Conservation (phyloP, 2,329 filamentous ascomycete species). For the Colletotrichum phormii region DNA sequence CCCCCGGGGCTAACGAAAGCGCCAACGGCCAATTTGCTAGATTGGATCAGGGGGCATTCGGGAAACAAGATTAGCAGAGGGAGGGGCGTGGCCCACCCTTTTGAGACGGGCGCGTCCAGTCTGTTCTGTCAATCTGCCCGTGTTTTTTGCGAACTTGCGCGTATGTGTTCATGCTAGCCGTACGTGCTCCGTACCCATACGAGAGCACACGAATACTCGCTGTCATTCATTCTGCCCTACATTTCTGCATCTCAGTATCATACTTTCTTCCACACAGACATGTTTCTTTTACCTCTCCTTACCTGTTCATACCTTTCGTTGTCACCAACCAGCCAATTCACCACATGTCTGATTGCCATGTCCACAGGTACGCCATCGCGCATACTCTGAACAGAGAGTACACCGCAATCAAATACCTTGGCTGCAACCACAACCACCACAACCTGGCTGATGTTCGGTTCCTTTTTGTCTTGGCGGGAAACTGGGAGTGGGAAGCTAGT, state of each 20-base stretch:
- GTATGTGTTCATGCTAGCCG: not conserved
- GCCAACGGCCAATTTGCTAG: constrained; percentile 21
- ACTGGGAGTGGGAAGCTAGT: not conserved
- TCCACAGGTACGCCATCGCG: not conserved
- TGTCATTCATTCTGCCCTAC: not conserved
- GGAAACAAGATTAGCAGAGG: constrained; percentile 17
- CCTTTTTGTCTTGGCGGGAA: not conserved
- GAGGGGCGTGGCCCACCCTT: not conserved
- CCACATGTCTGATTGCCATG: not conserved
- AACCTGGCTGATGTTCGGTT: not conserved
- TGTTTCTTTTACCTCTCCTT: too few relatives aligned
- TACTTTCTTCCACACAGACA: too few relatives aligned
- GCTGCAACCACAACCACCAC: too few relatives aligned
- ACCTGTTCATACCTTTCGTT: not conserved
- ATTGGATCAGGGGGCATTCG: constrained; percentile 17
- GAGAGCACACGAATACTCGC: too few relatives aligned
- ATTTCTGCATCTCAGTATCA: not conserved
- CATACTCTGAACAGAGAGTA: not conserved
- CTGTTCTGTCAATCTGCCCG: not conserved
- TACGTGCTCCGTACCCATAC: too few relatives aligned
- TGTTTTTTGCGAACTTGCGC: not conserved
- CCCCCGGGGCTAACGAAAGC: constrained; percentile 25
- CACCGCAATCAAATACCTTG: not conserved
- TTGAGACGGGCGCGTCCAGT: not conserved
- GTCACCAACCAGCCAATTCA: not conserved